Evolutionary conservation across 768 basidiomycete genomes (phyloP).

Genomic region (Xanthoconium stramineum): DNA sequence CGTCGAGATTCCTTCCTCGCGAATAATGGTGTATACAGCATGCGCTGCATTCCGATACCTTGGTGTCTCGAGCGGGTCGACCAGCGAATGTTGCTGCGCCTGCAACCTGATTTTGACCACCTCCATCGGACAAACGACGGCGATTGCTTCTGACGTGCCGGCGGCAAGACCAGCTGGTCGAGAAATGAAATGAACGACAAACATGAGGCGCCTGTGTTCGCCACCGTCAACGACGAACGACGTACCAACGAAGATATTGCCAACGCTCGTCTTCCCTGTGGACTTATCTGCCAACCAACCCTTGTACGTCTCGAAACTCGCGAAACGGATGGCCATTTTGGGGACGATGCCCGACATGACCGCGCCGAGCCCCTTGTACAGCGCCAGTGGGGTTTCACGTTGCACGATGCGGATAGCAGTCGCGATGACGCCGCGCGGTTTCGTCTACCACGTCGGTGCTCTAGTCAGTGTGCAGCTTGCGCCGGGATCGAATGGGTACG

Average conservation of each 20-base stretch:
- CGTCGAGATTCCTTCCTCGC: conserved; percentile 83
- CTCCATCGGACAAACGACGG: conserved; percentile 98
- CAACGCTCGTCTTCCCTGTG: conserved; percentile 77
- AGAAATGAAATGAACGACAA: not conserved
- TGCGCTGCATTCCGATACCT: conserved; percentile 96
- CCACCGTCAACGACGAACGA: not conserved
- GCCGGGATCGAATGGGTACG: conserved; percentile 31
- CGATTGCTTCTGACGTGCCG: conserved; percentile 91
- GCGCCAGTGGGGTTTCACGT: conserved; percentile 89
- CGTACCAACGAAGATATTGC: conserved; percentile 84
- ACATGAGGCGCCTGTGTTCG: not conserved
- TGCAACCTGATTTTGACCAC: conserved; percentile 98
- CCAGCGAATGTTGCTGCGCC: conserved; percentile 95
- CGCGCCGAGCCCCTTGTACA: conserved; percentile 98
- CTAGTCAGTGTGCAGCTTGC: not conserved
- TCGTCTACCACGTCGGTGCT: conserved; percentile 57
- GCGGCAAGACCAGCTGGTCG: conserved; percentile 87
- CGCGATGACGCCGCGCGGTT: conserved; percentile 87
- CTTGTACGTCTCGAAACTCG: conserved; percentile 96
- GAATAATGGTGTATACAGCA: conserved; percentile 89
- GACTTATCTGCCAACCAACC: conserved; percentile 67
- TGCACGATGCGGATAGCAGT: conserved; percentile 85
- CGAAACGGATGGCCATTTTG: conserved; percentile 99
- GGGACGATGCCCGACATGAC: conserved; percentile 96
- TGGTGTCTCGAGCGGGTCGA: conserved; percentile 91